These are phyloP conservation scores for Phytophthora melonis DNA, from an alignment of 352 stramenopile species.

Conservation along the genomic window DNA sequence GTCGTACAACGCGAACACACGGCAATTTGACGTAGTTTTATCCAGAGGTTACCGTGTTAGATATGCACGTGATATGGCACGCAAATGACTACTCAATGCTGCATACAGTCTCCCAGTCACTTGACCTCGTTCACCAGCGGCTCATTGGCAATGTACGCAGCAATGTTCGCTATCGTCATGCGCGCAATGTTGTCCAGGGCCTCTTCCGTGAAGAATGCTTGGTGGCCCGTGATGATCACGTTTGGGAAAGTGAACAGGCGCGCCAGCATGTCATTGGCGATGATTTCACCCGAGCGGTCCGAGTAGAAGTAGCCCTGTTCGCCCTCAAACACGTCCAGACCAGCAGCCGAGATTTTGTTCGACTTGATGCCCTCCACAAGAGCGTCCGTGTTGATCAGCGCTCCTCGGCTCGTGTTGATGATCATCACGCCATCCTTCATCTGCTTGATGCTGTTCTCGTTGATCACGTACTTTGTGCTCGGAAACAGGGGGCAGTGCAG, in stretches of 20 bases:
- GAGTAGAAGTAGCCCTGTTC: constrained; percentile 84
- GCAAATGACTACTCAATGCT: neutral
- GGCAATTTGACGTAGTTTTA: too few relatives aligned
- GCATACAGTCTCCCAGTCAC: constrained; percentile 5
- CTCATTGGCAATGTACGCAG: constrained; percentile 53
- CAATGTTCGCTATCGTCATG: constrained; percentile 80
- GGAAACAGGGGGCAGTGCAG: too few relatives aligned
- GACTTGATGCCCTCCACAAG: constrained; percentile 83
- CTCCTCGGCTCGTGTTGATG: constrained; percentile 92
- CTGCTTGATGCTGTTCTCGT: constrained; percentile 78
- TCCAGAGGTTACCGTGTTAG: too few relatives aligned
- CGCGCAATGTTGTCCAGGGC: constrained; percentile 75
- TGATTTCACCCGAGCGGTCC: constrained; percentile 72
- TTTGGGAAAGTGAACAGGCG: constrained; percentile 86
- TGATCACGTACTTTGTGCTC: constrained; percentile 87
- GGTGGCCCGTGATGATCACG: constrained; percentile 83
- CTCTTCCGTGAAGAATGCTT: constrained; percentile 86
- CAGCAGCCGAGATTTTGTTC: constrained; percentile 77
- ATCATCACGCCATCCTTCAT: constrained; percentile 92
- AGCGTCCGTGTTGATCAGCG: constrained; percentile 85
- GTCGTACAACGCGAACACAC: too few relatives aligned
- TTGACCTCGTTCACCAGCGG: constrained; percentile 70
- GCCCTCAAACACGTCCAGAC: constrained; percentile 90
- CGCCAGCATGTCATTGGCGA: constrained; percentile 73
- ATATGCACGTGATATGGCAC: neutral